phyloP scores from a whole-genome alignment of 2,329 filamentous ascomycete species.

The Achaetomium macrosporum region DNA sequence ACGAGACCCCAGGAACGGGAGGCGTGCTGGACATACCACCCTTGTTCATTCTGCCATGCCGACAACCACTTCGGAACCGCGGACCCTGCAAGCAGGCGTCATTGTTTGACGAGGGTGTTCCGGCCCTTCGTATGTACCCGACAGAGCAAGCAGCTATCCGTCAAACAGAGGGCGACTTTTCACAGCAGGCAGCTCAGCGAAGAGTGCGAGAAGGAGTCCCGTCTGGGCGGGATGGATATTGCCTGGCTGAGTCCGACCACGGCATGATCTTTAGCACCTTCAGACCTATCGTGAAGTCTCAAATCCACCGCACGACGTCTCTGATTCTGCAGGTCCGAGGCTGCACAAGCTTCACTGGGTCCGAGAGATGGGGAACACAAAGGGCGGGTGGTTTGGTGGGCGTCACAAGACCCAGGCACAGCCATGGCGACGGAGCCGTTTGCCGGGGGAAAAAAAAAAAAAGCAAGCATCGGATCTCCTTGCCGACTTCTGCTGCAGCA shows the following conservation, averaged over 20 bases:
- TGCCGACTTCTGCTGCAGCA: no score
- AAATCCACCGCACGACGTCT: no score
- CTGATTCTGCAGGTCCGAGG: no score
- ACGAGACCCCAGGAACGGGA: constrained; percentile 1
- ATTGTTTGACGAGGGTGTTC: background rate
- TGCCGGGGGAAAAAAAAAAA: constrained; percentile 1
- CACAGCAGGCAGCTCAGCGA: background rate
- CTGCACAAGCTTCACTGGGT: no score
- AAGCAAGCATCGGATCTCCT: no score
- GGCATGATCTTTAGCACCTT: no score
- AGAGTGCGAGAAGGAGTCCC: no score
- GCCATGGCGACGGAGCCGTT: constrained; percentile 1
- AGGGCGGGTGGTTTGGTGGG: no score
- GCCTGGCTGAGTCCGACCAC: no score
- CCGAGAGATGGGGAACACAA: no score
- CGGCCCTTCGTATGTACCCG: background rate
- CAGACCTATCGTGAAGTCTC: no score
- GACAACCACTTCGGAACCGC: background rate
- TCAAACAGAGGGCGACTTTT: background rate
- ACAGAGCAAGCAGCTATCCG: background rate
- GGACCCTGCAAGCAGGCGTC: background rate
- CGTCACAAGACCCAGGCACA: background rate
- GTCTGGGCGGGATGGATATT: no score
- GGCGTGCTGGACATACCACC: background rate
- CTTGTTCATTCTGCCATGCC: constrained; percentile 1